Evolutionary conservation across 2,329 filamentous ascomycete genomes (phyloP), one percentile per base, ranked within the genome.

Genomic region (Lasiodiplodia citricola): DNA sequence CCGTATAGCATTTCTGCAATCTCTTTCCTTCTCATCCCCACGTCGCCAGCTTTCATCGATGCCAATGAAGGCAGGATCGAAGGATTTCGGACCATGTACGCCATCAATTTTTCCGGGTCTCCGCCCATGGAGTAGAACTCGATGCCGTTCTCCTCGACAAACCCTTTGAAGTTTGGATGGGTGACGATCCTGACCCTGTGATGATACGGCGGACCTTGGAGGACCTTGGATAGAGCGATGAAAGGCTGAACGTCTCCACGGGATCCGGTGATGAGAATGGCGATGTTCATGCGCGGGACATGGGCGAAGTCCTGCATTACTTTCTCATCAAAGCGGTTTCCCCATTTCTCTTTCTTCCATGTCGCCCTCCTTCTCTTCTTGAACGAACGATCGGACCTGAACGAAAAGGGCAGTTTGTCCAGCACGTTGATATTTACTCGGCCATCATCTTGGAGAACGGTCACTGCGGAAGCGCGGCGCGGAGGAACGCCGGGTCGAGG

Each of bases 1-100:
- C 92, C 92, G 70, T 92, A 85, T 74, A 95, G 93, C 90, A 95
- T 95, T 70, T 91, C 90, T 2, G 87, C 91, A 90, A 95, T 94
- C 60, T 88, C 86, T 5, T 86, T 85, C 47, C 92, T 83, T 38
- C 91, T 83, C 31, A 85, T 83, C 0, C 89, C 87, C 69, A 95
- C 90, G 72, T 95, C 92, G 4, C 92, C 92, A 2, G 89, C 87
- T 70, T 87, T 90, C 68, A 95, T 87, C 0, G 90, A 91, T 70
- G 92, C 88, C 28, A 94, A 81, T 0, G 86, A 91, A 0, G 92
- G 92, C 2, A 96, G 91, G 78, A 95, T 84, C 3, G 92, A 91
- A 0, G 85, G 91, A 74, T 95, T 94, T 80, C 93, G 93, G 41
- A 94, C 91, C 92, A 96, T 95, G 77, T 94, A 95, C 0, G 91